Percentiles rank a stretch among this genome's conserved stretches.
Evolutionary conservation across 371 early-diverging fungal genomes (phyloP).

Genomic region (Mortierella sp.): DNA sequence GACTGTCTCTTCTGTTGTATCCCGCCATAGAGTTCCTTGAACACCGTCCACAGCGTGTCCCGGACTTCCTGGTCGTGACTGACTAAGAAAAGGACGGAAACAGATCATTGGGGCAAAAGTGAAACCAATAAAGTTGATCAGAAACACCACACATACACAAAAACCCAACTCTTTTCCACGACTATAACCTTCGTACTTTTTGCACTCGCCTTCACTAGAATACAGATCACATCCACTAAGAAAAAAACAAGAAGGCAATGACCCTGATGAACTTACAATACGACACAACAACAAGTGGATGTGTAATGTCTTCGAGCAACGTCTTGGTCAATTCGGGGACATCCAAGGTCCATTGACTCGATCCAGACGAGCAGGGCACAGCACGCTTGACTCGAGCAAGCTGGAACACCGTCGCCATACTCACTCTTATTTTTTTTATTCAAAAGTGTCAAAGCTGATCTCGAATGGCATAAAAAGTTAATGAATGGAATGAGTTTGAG

Average conservation of each 20-base stretch:
- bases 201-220: too few species aligned
- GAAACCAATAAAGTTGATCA: too few species aligned
- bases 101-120: too few species aligned
- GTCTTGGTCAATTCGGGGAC: constrained; percentile 26
- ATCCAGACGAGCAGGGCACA: not conserved
- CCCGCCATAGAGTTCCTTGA: not conserved
- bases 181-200: too few species aligned
- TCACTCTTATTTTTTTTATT: not conserved
- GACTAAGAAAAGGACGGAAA: too few species aligned
- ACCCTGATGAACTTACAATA: constrained; percentile 38
- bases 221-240: too few species aligned
- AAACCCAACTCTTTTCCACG: too few species aligned
- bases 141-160: too few species aligned
- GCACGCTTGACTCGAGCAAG: constrained; percentile 13
- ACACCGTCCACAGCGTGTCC: constrained; percentile 16
- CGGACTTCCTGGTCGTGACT: constrained; percentile 19
- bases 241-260: too few species aligned
- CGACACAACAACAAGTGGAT: constrained; percentile 33
- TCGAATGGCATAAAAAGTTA: not conserved
- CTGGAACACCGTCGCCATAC: constrained; percentile 21
- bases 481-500: too few species aligned
- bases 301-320: constrained; percentile 20
- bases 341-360: constrained; percentile 11
- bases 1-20: not conserved
- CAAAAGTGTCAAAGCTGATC: not conserved